Conservation (phyloP, 495 filamentous ascomycete species). For the Xylaria grammica region DNA sequence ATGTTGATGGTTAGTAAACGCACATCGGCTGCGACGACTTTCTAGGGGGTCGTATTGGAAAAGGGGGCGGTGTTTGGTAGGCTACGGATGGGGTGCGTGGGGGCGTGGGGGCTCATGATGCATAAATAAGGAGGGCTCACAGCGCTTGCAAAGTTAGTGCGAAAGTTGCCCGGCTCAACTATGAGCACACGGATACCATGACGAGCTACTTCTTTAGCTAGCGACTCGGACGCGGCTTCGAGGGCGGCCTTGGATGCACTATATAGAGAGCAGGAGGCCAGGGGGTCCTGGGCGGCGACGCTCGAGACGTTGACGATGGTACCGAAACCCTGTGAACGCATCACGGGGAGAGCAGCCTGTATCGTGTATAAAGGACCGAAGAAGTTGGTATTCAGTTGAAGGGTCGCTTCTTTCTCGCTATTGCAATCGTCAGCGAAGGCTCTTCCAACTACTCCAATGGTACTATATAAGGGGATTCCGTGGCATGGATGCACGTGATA, state of each 20-base stretch:
- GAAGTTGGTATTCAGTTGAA: constrained; percentile 55
- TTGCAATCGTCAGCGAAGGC: constrained; percentile 35
- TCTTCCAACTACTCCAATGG: too few species aligned
- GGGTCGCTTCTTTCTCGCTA: constrained; percentile 31
- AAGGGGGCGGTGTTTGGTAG: neutral
- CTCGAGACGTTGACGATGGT: constrained; percentile 55
- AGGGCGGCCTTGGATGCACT: constrained; percentile 50
- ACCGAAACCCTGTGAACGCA: constrained; percentile 51
- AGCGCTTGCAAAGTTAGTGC: constrained; percentile 31
- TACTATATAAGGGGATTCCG: too few species aligned
- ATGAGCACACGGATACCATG: constrained; percentile 44
- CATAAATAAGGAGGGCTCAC: neutral
- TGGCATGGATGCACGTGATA: neutral
- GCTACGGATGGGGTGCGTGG: neutral
- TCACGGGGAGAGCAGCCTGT: constrained; percentile 49
- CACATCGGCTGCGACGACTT: neutral
- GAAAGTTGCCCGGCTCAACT: constrained; percentile 50
- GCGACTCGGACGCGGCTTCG: constrained; percentile 37
- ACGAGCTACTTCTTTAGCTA: constrained; percentile 45
- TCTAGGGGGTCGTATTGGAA: neutral
- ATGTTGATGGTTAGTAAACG: constrained; percentile 21
- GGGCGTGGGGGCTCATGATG: neutral
- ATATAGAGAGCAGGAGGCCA: constrained; percentile 41
- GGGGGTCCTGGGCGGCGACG: constrained; percentile 48
- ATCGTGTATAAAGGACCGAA: constrained; percentile 55